Evolutionary conservation across 352 stramenopile genomes (phyloP).

Genomic region (Pythium rhizo-oryzae): DNA sequence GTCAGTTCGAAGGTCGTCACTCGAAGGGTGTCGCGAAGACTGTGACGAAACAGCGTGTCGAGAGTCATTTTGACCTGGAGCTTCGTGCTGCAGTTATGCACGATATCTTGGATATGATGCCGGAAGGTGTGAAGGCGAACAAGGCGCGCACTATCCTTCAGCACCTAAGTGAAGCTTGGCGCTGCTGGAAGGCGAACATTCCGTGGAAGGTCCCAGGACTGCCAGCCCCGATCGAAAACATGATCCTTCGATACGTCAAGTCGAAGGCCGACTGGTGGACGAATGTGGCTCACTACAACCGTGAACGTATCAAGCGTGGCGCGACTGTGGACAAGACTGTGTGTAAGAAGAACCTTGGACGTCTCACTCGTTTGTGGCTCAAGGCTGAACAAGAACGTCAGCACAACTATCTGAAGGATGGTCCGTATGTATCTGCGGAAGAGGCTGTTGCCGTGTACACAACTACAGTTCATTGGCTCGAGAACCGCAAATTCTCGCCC

Average conservation of each 20-base stretch:
- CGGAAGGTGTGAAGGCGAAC: constrained; percentile 99
- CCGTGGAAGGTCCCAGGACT: constrained; percentile 99
- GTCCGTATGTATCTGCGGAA: constrained; percentile 98
- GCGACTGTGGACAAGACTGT: constrained; percentile 99
- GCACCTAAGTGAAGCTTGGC: constrained; percentile 99
- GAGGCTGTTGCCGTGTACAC: constrained; percentile 99
- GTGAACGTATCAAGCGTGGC: constrained; percentile 99
- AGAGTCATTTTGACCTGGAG: constrained; percentile 99
- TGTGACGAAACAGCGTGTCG: constrained; percentile 99
- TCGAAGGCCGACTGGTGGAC: constrained; percentile 98
- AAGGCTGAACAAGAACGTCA: constrained; percentile 99
- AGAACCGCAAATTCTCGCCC: constrained; percentile 98
- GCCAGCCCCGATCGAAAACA: constrained; percentile 99
- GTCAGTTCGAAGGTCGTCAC: constrained; percentile 99
- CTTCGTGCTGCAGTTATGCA: constrained; percentile 99
- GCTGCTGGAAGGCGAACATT: constrained; percentile 99
- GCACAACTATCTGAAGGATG: constrained; percentile 99
- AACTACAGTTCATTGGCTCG: constrained; percentile 99
- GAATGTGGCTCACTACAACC: constrained; percentile 99
- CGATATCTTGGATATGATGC: constrained; percentile 99
- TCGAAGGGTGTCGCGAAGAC: constrained; percentile 99
- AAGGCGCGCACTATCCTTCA: constrained; percentile 98
- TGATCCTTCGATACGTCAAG: constrained; percentile 99
- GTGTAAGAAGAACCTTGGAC: constrained; percentile 99
- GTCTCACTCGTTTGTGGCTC: constrained; percentile 98